phyloP scores from a whole-genome alignment of 192 early-diverging fungal species.

The Podila epicladia region DNA sequence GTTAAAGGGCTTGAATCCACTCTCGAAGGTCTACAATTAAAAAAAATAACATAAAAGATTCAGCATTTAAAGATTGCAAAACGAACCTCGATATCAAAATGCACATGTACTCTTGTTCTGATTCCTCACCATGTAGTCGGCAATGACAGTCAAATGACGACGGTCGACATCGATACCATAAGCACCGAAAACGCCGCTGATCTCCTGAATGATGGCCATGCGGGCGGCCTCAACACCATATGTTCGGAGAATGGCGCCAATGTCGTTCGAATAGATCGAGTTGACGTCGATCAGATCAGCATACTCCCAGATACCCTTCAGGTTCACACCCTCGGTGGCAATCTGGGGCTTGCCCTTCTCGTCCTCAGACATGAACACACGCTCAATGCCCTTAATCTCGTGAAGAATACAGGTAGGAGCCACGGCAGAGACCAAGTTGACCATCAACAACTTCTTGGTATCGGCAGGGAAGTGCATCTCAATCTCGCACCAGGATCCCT shows the following conservation, averaged over 20 bases:
- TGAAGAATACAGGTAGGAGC: conserved; percentile 80
- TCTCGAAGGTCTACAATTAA: conserved; percentile 87
- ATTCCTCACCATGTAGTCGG: conserved; percentile 91
- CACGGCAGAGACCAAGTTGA: conserved; percentile 83
- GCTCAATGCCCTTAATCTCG: conserved; percentile 85
- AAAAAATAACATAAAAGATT: not conserved
- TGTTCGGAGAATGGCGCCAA: conserved; percentile 89
- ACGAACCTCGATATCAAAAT: not conserved
- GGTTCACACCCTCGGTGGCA: conserved; percentile 92
- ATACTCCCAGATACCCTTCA: conserved; percentile 90
- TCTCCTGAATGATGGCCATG: conserved; percentile 91
- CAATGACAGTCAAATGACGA: conserved; percentile 96
- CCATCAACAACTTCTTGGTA: conserved; percentile 96
- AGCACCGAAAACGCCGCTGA: conserved; percentile 89
- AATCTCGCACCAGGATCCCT: conserved; percentile 83
- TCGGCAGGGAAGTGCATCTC: conserved; percentile 88
- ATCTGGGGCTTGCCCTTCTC: conserved; percentile 58
- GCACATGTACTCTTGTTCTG: not conserved
- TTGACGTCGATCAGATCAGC: conserved; percentile 84
- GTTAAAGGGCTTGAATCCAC: conserved; percentile 98
- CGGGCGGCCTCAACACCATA: conserved; percentile 99
- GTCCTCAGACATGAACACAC: conserved; percentile 84
- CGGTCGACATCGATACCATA: conserved; percentile 95
- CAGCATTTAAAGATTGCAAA: not conserved
- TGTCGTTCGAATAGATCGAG: conserved; percentile 94